Conservation (phyloP, 345 rosid genomes). For the Hibiscus syriacus region DNA sequence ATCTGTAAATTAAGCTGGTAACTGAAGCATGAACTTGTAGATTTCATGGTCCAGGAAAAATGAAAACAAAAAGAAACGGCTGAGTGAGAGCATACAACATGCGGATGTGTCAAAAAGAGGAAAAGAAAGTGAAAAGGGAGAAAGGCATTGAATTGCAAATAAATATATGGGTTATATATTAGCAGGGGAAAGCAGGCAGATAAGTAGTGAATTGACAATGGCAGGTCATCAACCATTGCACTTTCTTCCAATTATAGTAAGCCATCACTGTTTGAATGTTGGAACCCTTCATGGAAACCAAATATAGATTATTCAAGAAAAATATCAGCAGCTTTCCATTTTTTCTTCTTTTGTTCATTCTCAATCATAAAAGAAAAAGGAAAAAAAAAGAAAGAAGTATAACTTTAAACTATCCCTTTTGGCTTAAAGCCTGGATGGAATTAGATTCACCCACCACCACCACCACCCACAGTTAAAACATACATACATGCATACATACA, state of each 20-base stretch:
- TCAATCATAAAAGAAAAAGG: background rate
- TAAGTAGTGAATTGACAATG: constrained; percentile 13
- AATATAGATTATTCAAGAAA: constrained; percentile 9
- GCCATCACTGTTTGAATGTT: background rate
- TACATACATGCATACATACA: no score
- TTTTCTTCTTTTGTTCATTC: background rate
- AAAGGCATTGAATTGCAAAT: background rate
- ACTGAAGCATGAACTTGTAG: background rate
- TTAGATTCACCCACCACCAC: constrained; percentile 14
- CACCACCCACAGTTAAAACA: constrained; percentile 6
- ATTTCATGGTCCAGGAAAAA: background rate
- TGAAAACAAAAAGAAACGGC: no score
- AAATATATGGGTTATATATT: background rate
- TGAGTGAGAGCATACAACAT: background rate
- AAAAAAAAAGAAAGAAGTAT: background rate
- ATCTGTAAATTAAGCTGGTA: background rate
- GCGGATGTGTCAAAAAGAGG: background rate
- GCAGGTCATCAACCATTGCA: constrained; percentile 12
- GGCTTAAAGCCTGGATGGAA: constrained; percentile 1
- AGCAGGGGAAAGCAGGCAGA: no score
- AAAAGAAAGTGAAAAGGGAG: background rate
- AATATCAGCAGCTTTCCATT: background rate
- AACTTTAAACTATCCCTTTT: constrained; percentile 4
- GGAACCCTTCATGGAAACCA: constrained; percentile 14
- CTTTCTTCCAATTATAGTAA: constrained; percentile 19